Percentiles rank a stretch among this genome's conserved stretches.
phyloP scores from a whole-genome alignment of 164 flowering plant genomes.

The Houttuynia cordata region DNA sequence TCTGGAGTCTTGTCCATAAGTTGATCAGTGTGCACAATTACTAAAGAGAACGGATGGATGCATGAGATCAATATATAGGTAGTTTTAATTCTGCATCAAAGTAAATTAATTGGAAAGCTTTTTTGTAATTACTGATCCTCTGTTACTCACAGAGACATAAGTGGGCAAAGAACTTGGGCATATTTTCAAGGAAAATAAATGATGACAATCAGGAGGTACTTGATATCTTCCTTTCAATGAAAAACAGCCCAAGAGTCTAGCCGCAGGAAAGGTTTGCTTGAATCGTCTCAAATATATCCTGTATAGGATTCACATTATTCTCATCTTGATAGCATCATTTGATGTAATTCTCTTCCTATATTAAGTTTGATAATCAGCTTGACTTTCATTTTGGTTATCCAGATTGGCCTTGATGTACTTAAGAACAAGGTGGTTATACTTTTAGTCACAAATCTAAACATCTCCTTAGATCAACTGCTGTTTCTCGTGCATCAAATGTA shows the following conservation, averaged over 20 bases:
- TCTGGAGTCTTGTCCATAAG: conserved; percentile 36
- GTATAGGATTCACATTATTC: too few species aligned
- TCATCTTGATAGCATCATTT: too few species aligned
- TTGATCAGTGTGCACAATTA: conserved; percentile 22
- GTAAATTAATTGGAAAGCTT: background rate
- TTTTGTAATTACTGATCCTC: background rate
- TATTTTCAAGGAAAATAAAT: conserved; percentile 26
- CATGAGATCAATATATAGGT: conserved; percentile 49
- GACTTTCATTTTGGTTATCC: conserved; percentile 2
- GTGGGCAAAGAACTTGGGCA: conserved; percentile 28
- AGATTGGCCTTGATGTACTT: conserved; percentile 43
- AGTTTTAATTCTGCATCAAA: conserved; percentile 8
- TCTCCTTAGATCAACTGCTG: conserved; percentile 28
- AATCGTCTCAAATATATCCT: background rate
- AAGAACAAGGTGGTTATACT: conserved; percentile 47
- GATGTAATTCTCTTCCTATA: too few species aligned
- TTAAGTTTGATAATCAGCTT: background rate
- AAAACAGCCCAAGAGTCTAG: conserved; percentile 38
- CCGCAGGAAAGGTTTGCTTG: conserved; percentile 12
- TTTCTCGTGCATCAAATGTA: conserved; percentile 39
- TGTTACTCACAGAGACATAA: conserved; percentile 29
- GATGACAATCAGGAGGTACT: conserved; percentile 60
- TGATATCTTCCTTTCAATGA: conserved; percentile 25
- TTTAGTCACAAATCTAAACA: conserved; percentile 52
- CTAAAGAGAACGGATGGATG: conserved; percentile 33